Percentiles rank a stretch among this genome's conserved stretches.
These are phyloP conservation scores for Elsinoe necatrix DNA, from an alignment of 2,329 filamentous ascomycete species.

Conservation along the genomic window DNA sequence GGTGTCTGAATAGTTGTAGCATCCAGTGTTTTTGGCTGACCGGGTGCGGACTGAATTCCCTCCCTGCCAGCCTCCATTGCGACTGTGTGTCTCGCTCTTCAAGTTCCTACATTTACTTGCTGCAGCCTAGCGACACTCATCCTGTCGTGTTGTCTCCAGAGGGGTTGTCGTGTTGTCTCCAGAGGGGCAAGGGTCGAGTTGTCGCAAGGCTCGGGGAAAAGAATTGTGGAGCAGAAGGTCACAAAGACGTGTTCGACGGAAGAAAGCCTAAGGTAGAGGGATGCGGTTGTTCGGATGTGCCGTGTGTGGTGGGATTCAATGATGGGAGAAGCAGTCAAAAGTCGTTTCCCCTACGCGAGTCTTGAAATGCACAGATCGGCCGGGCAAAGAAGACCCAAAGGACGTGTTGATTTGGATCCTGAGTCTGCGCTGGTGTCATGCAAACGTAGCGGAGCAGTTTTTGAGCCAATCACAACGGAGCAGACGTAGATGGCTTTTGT, in stretches of 20 bases:
- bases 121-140: constrained; percentile 7
- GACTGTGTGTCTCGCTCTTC: constrained; percentile 18
- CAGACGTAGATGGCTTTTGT: constrained; percentile 17
- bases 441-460: constrained; percentile 18
- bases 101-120: neutral
- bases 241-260: neutral
- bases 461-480: constrained; percentile 16
- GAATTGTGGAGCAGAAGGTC: neutral
- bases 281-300: neutral
- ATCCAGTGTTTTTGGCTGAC: constrained; percentile 31
- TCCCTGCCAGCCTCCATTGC: constrained; percentile 20
- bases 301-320: neutral
- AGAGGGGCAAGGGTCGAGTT: no score
- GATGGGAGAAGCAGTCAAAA: neutral
- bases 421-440: constrained; percentile 6
- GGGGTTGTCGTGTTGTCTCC: no score
- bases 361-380: neutral
- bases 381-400: neutral
- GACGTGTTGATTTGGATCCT: neutral
- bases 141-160: neutral
- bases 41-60: constrained; percentile 32
- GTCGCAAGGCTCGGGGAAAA: neutral
- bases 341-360: neutral
- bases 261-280: neutral
- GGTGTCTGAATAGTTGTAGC: constrained; percentile 23